Evolutionary conservation across 305 asterid genomes (phyloP).

Genomic region (Plantago coronopus): DNA sequence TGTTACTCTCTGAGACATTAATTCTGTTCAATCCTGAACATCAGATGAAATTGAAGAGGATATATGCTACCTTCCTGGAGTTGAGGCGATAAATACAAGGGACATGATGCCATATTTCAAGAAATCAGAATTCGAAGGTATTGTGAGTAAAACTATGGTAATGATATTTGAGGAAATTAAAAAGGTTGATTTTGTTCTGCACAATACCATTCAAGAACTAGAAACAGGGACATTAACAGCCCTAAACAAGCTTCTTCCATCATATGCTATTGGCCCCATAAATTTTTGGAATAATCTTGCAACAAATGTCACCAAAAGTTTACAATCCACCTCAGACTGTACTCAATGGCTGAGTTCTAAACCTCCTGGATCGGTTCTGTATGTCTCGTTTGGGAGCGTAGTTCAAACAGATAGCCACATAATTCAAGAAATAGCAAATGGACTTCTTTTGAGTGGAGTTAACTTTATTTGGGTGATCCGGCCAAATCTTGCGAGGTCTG

Average conservation of each 20-base stretch:
- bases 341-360: slow-evolving; percentile 46
- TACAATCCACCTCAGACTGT: slow-evolving; percentile 45
- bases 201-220: slow-evolving; percentile 49
- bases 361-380: slow-evolving; percentile 46
- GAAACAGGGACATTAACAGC: slow-evolving; percentile 38
- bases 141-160: slow-evolving; percentile 16
- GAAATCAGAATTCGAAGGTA: slow-evolving; percentile 11
- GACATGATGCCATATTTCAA: slow-evolving; percentile 42
- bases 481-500: slow-evolving; percentile 26
- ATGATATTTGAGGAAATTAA: slow-evolving; percentile 37
- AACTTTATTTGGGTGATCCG: slow-evolving; percentile 56
- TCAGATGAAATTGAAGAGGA: slow-evolving; percentile 22
- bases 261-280: slow-evolving; percentile 52
- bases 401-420: slow-evolving; percentile 36
- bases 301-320: slow-evolving; percentile 29
- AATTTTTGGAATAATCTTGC: slow-evolving; percentile 24
- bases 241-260: slow-evolving; percentile 31
- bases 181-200: slow-evolving; percentile 47
- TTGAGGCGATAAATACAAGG: slow-evolving; percentile 33
- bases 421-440: slow-evolving; percentile 47
- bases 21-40: background rate
- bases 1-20: too few relatives aligned
- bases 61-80: slow-evolving; percentile 38
- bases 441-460: slow-evolving; percentile 45
- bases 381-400: slow-evolving; percentile 59